These are phyloP conservation scores for Podospora sp. DNA, from an alignment of 495 filamentous ascomycete species.

Conservation along the genomic window DNA sequence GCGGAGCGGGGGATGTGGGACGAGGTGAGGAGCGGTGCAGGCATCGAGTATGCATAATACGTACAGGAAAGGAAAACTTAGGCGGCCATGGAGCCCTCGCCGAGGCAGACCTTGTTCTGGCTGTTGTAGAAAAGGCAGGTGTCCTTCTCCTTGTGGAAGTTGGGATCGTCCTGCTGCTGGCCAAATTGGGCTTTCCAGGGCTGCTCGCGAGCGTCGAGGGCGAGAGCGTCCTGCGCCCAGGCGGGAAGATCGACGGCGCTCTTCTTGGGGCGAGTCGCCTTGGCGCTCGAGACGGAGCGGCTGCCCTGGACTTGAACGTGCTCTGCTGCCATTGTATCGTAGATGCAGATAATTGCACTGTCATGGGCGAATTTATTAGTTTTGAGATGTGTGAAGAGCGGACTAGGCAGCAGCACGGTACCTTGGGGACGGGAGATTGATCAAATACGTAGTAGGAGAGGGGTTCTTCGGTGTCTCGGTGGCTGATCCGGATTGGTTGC, in stretches of 20 bases:
- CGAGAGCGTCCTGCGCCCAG: conserved; percentile 11
- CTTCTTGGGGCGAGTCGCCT: not conserved
- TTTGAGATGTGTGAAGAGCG: too few species aligned
- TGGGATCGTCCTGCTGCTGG: conserved; percentile 8
- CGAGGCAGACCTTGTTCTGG: conserved; percentile 13
- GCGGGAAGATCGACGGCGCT: not conserved
- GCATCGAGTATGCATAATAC: too few species aligned
- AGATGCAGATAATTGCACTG: not conserved
- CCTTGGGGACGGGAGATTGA: too few species aligned
- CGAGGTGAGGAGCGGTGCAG: too few species aligned
- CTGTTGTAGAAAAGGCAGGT: conserved; percentile 15
- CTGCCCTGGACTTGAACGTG: not conserved
- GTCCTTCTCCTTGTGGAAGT: conserved; percentile 15
- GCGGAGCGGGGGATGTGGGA: too few species aligned
- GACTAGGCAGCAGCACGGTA: too few species aligned
- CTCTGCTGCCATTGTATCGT: not conserved
- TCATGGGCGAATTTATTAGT: not conserved
- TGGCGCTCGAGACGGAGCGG: not conserved
- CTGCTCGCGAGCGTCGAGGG: conserved; percentile 10
- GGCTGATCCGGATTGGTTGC: too few species aligned
- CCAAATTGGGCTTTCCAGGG: conserved; percentile 18
- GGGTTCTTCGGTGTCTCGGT: too few species aligned
- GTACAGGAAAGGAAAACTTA: not conserved
- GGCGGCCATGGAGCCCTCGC: conserved; percentile 17
- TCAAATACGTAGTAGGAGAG: too few species aligned